These are phyloP conservation scores for Neurospora sp. DNA, from an alignment of 495 filamentous ascomycete genomes.

Conservation along the genomic window DNA sequence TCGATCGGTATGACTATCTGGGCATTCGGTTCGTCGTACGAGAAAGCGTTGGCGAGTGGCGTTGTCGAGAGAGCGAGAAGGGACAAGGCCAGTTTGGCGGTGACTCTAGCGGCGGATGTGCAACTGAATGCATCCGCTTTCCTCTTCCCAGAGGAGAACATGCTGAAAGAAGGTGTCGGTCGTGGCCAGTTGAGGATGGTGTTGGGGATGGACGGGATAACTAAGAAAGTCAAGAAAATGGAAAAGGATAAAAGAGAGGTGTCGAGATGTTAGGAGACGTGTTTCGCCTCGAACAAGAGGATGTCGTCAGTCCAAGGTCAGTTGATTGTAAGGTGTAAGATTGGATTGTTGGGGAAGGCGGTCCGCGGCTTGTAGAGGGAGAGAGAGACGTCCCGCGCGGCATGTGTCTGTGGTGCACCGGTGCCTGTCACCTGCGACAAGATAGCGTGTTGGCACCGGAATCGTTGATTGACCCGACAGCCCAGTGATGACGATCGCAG, in stretches of 20 bases:
- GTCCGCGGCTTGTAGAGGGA: not conserved
- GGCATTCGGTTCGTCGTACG: slow-evolving; percentile 7
- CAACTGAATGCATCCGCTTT: slow-evolving; percentile 23
- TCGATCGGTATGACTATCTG: slow-evolving; percentile 25
- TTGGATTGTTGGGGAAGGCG: not conserved
- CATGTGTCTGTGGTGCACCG: not conserved
- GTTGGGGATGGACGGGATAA: not conserved
- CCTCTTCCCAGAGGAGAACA: slow-evolving; percentile 30
- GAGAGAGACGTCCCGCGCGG: not conserved
- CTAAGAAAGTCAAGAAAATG: not conserved
- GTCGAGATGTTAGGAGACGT: not conserved
- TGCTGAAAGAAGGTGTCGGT: slow-evolving; percentile 11
- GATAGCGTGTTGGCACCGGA: not conserved
- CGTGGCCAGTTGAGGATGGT: not conserved
- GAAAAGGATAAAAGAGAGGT: not conserved
- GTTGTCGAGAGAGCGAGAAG: slow-evolving; percentile 48
- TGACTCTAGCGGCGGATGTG: slow-evolving; percentile 46
- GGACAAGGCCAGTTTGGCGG: slow-evolving; percentile 48
- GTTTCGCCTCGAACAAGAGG: not conserved
- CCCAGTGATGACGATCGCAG: not conserved
- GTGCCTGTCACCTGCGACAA: not conserved
- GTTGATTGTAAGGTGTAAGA: not conserved
- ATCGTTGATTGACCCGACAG: not conserved
- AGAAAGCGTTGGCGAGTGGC: slow-evolving; percentile 13
- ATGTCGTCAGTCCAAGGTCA: not conserved